Conservation (phyloP, 192 early-diverging fungal species). For the Podila minutissima region DNA sequence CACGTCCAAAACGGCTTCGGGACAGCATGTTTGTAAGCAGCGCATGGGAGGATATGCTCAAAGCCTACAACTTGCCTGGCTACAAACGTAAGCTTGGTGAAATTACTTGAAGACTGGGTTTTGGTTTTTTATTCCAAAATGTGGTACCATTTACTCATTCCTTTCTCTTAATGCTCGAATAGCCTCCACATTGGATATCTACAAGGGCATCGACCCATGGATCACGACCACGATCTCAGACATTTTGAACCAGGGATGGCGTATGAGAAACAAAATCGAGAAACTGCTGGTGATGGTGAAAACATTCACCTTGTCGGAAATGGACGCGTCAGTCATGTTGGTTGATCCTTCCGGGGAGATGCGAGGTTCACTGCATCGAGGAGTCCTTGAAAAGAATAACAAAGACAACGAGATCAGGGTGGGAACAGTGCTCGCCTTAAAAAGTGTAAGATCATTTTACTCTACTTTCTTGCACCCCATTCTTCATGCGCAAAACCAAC, state of each 20-base stretch:
- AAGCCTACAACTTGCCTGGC: constrained; percentile 8
- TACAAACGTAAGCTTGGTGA: constrained; percentile 29
- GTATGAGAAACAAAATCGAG: constrained; percentile 22
- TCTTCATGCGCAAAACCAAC: too few species aligned
- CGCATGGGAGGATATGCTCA: constrained; percentile 40
- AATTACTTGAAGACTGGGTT: neutral
- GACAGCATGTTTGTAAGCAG: constrained; percentile 31
- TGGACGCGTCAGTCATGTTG: constrained; percentile 37
- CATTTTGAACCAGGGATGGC: constrained; percentile 18
- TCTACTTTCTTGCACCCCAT: neutral
- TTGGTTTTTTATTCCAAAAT: neutral
- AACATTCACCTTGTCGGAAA: constrained; percentile 26
- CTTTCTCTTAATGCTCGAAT: neutral
- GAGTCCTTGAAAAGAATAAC: constrained; percentile 37
- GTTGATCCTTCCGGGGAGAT: constrained; percentile 48
- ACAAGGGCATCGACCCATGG: constrained; percentile 13
- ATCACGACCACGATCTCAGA: constrained; percentile 20
- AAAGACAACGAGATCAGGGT: constrained; percentile 47
- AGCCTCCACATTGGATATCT: constrained; percentile 23
- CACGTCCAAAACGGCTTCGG: constrained; percentile 18
- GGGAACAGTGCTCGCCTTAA: constrained; percentile 34
- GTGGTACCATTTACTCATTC: neutral
- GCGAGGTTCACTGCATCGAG: constrained; percentile 30
- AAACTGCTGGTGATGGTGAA: constrained; percentile 35
- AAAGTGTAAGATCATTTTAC: constrained; percentile 15